Base-by-base conservation (phyloP, 768 basidiomycete species). In the Agaricus blazei region DNA sequence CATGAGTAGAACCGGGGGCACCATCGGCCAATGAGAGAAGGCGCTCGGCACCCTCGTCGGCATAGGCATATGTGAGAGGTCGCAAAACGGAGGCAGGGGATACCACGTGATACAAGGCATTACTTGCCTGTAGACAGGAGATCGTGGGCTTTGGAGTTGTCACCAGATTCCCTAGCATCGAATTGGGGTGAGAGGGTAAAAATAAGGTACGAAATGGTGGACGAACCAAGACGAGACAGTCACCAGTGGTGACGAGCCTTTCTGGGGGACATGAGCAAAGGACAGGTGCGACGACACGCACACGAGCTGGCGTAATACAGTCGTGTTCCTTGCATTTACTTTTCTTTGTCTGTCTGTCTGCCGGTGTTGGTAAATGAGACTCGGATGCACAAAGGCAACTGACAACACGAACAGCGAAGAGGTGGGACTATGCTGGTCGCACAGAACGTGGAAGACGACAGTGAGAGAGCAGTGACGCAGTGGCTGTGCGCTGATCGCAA, bases 321-420 rank as follows among this genome's bases (percentile, higher is more conserved):
- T 97, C 97, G 65, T 96, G 92, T 70, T 99, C 97, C 70, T 96
- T 98, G 80, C 98, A 98, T 70, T 98, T 98, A 75, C 90, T 93
- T 75, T 98, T 95, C 66, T 87, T 92, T 61, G 59, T 42, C 57
- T 64, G 67, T 67, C 61, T 63, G 59, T 69, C 58, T 70, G 66
- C 58, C 65, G 64, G 67, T 71, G 68, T 58, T 62, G 34, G 3
- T 34, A 19, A 49, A 48, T 19, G 29, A 41, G 43, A 53, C 44
- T n/a, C n/a, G n/a, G n/a, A n/a, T n/a, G 23, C 52, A 48, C 49
- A 15, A 24, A 46, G 15, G 56, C 54, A 48, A 58, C 88, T 69
- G 71, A 92, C 91, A 19, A 91, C 96, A 63, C 96, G 85, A 57
- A 97, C 85, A 15, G 90, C 85, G 86, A 91, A 94, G 70, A 88